Evolutionary conservation across 108 stramenopile genomes (phyloP).

Genomic region (Cyclotella atomus): DNA sequence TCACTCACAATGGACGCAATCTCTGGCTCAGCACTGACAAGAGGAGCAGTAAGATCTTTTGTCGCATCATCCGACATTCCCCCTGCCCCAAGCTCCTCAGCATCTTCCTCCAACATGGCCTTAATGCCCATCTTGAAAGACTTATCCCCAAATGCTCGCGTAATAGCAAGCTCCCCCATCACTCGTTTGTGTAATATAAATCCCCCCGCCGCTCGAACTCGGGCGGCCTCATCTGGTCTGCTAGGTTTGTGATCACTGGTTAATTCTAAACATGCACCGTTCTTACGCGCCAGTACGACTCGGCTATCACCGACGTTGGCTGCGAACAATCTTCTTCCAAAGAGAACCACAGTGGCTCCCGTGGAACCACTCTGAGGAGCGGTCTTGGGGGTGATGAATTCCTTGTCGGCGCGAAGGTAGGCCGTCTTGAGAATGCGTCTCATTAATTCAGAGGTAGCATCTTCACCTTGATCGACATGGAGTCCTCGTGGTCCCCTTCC

Average conservation of each 20-base stretch:
- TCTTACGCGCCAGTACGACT: slow-evolving; percentile 88
- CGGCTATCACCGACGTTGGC: slow-evolving; percentile 98
- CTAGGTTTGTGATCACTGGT: slow-evolving; percentile 97
- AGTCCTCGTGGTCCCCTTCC: slow-evolving; percentile 63
- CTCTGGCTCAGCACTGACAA: slow-evolving; percentile 91
- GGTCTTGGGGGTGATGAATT: slow-evolving; percentile 87
- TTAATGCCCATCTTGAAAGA: slow-evolving; percentile 97
- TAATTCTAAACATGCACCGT: slow-evolving; percentile 89
- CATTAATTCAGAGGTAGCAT: slow-evolving; percentile 89
- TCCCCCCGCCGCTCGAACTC: slow-evolving; percentile 93
- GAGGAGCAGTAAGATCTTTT: slow-evolving; percentile 86
- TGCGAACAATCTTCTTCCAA: slow-evolving; percentile 91
- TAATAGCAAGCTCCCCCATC: slow-evolving; percentile 98
- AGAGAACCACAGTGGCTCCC: slow-evolving; percentile 88
- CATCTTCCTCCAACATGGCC: slow-evolving; percentile 89
- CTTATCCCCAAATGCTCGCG: slow-evolving; percentile 97
- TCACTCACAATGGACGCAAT: slow-evolving; percentile 90
- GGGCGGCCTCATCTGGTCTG: slow-evolving; percentile 93
- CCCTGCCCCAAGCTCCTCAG: slow-evolving; percentile 74
- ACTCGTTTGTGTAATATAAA: slow-evolving; percentile 96
- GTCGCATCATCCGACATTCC: slow-evolving; percentile 76
- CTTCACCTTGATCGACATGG: slow-evolving; percentile 80
- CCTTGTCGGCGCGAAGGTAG: slow-evolving; percentile 92
- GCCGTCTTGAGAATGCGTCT: slow-evolving; percentile 85
- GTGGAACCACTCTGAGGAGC: slow-evolving; percentile 95